phyloP scores from a whole-genome alignment of 768 basidiomycete genomes.

The Rhodotorula paludigena region DNA sequence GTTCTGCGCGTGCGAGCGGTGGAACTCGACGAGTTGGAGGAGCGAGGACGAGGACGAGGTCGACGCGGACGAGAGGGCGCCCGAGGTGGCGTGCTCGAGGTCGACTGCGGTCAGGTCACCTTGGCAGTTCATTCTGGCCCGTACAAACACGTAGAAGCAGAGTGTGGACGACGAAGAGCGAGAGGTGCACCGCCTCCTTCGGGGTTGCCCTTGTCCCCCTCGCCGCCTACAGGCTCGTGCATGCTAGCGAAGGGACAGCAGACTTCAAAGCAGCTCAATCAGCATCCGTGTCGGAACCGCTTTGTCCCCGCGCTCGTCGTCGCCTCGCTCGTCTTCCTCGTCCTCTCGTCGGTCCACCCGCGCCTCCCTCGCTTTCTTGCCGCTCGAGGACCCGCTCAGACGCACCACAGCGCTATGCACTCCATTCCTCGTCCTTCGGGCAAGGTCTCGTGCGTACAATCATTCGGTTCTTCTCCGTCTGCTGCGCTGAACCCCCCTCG shows the following conservation, averaged over 20 bases:
- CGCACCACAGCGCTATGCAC: conserved; percentile 36
- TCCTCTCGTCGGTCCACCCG: conserved; percentile 26
- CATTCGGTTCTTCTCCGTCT: too few relatives aligned
- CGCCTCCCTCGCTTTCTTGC: background rate
- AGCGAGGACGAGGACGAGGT: conserved; percentile 24
- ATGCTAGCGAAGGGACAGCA: background rate
- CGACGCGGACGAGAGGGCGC: background rate
- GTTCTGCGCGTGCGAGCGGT: conserved; percentile 23
- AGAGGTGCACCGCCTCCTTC: background rate
- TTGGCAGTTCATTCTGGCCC: conserved; percentile 22
- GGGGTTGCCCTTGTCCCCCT: background rate
- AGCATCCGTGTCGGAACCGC: background rate
- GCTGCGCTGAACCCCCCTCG: background rate
- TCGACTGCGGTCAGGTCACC: conserved; percentile 35
- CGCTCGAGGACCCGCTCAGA: conserved; percentile 52
- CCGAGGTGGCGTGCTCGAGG: background rate
- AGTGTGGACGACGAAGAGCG: too few relatives aligned
- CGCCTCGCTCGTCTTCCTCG: background rate
- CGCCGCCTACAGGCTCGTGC: background rate
- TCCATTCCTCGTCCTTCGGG: background rate
- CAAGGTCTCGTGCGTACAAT: background rate
- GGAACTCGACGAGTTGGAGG: conserved; percentile 27
- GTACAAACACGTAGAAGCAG: background rate
- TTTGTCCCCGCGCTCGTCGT: background rate
- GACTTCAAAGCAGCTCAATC: background rate